These are phyloP conservation scores for Pterocarpus macrocarpus DNA, from an alignment of 306 rosid species.

Conservation along the genomic window DNA sequence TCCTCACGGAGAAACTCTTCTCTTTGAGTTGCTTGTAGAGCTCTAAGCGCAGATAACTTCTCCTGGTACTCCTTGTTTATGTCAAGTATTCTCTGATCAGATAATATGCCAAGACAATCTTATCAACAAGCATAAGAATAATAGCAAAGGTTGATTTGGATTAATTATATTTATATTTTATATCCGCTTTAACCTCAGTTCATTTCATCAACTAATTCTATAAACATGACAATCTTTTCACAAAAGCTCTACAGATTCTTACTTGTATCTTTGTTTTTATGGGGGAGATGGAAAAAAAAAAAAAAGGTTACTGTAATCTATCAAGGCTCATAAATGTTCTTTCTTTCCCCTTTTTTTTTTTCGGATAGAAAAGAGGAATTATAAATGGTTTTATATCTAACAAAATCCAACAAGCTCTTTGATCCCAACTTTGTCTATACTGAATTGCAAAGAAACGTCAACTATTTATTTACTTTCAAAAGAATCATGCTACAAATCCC, in stretches of 20 bases:
- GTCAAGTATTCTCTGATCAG: constrained; percentile 45
- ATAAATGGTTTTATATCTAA: too few relatives aligned
- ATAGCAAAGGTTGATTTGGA: constrained; percentile 10
- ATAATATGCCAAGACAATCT: not conserved
- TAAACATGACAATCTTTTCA: constrained; percentile 13
- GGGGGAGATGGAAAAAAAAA: not conserved
- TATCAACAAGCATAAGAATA: not conserved
- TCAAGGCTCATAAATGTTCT: too few relatives aligned
- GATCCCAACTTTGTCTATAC: too few relatives aligned
- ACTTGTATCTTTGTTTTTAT: not conserved
- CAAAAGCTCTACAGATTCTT: not conserved
- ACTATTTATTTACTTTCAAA: too few relatives aligned
- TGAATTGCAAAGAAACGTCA: too few relatives aligned
- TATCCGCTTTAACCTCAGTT: too few relatives aligned
- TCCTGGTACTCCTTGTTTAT: constrained; percentile 38
- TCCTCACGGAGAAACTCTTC: constrained; percentile 44
- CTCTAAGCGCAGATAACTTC: constrained; percentile 40
- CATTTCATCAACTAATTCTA: not conserved
- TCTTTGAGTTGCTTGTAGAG: constrained; percentile 39
- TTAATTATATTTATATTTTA: not conserved
- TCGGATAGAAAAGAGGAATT: too few relatives aligned
- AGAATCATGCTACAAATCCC: too few relatives aligned
- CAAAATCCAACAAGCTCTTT: too few relatives aligned
- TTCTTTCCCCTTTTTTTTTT: not conserved
- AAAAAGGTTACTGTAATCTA: not conserved